These are phyloP conservation scores for Lepiota venenata DNA, from an alignment of 768 basidiomycete genomes.

Conservation along the genomic window DNA sequence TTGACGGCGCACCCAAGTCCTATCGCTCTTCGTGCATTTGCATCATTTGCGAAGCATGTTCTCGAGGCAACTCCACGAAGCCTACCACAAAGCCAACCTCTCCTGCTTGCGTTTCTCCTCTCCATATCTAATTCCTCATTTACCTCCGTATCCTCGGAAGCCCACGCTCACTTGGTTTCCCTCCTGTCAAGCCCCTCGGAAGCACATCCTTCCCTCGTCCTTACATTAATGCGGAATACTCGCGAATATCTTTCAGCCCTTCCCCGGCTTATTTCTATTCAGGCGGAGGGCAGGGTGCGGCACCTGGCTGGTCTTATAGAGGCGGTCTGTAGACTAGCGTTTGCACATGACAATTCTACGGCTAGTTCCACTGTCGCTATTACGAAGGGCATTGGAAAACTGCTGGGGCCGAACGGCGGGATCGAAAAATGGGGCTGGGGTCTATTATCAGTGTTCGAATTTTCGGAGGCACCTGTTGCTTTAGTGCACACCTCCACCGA, in stretches of 20 bases:
- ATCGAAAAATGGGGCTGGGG: constrained; percentile 94
- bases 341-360: constrained; percentile 14
- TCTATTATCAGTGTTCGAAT: constrained; percentile 77
- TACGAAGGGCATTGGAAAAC: constrained; percentile 48
- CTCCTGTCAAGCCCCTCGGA: constrained; percentile 42
- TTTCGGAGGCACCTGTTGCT: constrained; percentile 51
- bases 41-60: constrained; percentile 49
- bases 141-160: constrained; percentile 45
- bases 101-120: constrained; percentile 71
- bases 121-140: constrained; percentile 63
- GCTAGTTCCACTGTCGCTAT: constrained; percentile 35
- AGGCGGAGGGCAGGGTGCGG: constrained; percentile 71
- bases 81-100: constrained; percentile 62
- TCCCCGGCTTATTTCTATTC: constrained; percentile 67
- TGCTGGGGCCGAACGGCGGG: constrained; percentile 79
- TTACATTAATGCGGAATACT: constrained; percentile 59
- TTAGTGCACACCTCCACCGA: constrained; percentile 45
- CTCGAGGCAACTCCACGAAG: constrained; percentile 56
- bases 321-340: constrained; percentile 60
- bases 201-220: constrained; percentile 43
- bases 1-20: constrained; percentile 72
- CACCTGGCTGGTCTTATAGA: constrained; percentile 66
- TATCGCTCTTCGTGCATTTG: constrained; percentile 56
- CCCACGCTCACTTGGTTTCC: constrained; percentile 42
- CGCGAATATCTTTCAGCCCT: constrained; percentile 63